These are phyloP conservation scores for Ophiostoma sp. DNA, from an alignment of 2,329 filamentous ascomycete genomes.

Conservation along the genomic window DNA sequence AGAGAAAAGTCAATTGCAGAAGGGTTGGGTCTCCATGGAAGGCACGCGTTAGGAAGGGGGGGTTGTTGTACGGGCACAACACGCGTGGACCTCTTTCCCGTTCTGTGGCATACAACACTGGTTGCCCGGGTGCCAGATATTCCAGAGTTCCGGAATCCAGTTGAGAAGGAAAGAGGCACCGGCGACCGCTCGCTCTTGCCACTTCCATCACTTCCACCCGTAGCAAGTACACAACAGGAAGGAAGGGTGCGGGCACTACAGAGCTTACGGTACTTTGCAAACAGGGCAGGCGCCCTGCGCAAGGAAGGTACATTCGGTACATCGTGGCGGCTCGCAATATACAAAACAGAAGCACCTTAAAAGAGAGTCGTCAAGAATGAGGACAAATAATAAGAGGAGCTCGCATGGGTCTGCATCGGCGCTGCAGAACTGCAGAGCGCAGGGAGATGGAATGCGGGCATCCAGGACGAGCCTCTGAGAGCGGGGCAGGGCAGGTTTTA, in stretches of 20 bases:
- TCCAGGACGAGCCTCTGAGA: neutral
- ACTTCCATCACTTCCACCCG: neutral
- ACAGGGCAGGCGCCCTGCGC: constrained; percentile 3
- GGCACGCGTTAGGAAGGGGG: constrained; percentile 18
- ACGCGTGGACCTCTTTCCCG: constrained; percentile 25
- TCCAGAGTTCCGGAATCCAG: neutral
- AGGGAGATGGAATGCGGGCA: constrained; percentile 23
- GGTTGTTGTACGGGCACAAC: constrained; percentile 18
- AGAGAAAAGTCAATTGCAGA: neutral
- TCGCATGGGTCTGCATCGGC: neutral
- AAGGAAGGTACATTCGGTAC: constrained; percentile 19
- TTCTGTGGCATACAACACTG: constrained; percentile 18
- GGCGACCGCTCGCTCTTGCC: constrained; percentile 23
- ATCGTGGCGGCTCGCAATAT: neutral
- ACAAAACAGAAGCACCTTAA: neutral
- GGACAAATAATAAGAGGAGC: constrained; percentile 18
- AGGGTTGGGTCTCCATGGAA: neutral
- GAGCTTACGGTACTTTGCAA: constrained; percentile 4
- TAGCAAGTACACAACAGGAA: neutral
- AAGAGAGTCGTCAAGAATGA: constrained; percentile 24
- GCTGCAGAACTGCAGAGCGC: neutral
- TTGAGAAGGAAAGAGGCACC: constrained; percentile 25
- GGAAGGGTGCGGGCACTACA: neutral
- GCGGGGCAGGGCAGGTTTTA: constrained; percentile 8
- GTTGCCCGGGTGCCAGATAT: constrained; percentile 25